phyloP scores from a whole-genome alignment of 2,329 filamentous ascomycete genomes.

The Madurella mycetomatis region DNA sequence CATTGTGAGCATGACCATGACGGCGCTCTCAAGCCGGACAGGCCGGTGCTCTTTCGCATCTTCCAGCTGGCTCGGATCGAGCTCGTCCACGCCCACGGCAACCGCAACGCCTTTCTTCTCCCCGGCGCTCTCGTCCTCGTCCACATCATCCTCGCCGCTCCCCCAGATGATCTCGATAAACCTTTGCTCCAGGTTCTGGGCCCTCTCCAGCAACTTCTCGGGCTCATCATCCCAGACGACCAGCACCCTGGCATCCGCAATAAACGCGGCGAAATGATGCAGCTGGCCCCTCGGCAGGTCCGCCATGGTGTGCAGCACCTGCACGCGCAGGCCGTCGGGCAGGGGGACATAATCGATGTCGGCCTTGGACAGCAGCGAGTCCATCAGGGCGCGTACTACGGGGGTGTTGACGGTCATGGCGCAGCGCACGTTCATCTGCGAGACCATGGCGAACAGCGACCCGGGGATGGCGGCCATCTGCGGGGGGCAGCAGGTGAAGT shows the following conservation, averaged over 20 bases:
- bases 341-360: conserved; percentile 53
- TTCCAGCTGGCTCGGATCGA: conserved; percentile 41
- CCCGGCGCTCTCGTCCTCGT: conserved; percentile 4
- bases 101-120: background rate
- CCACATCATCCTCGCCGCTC: conserved; percentile 34
- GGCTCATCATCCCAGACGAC: conserved; percentile 62
- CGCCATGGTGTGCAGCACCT: conserved; percentile 55
- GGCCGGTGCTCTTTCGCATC: conserved; percentile 43
- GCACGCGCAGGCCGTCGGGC: conserved; percentile 53
- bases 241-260: conserved; percentile 53
- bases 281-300: conserved; percentile 57
- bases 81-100: conserved; percentile 36
- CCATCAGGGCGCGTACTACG: conserved; percentile 57
- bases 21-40: conserved; percentile 51
- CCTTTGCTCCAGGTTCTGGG: conserved; percentile 46
- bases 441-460: conserved; percentile 34
- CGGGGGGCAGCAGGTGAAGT: conserved; percentile 37
- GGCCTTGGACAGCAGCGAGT: conserved; percentile 39
- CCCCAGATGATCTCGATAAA: conserved; percentile 58
- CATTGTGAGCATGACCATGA: conserved; percentile 50
- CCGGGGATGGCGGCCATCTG: conserved; percentile 34
- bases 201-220: conserved; percentile 49
- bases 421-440: conserved; percentile 44
- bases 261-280: conserved; percentile 63
- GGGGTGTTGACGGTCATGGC: conserved; percentile 65